phyloP scores from a whole-genome alignment of 176 grass and related monocot genomes.

The Aegilops sharonensis region DNA sequence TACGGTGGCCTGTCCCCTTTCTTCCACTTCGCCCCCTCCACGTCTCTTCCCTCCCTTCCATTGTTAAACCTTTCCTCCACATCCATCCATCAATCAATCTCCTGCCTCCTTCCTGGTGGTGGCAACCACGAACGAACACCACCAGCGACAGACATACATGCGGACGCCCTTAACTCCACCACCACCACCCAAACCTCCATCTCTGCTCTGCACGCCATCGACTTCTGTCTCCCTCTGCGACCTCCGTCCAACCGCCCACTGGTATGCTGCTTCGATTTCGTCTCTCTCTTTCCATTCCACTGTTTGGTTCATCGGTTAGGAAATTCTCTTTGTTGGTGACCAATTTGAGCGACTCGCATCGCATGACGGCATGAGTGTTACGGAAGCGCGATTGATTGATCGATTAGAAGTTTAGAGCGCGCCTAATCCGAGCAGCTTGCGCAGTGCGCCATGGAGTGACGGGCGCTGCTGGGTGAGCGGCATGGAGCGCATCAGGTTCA shows the following conservation, averaged over 20 bases:
- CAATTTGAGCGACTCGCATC: too few relatives aligned
- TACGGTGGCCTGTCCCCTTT: too few relatives aligned
- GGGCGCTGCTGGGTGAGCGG: too few relatives aligned
- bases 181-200: not conserved
- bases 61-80: not conserved
- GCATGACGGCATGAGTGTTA: too few relatives aligned
- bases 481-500: conserved; percentile 33
- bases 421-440: too few relatives aligned
- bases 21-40: not conserved
- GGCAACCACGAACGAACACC: not conserved
- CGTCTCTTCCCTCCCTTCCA: not conserved
- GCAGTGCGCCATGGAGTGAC: not conserved
- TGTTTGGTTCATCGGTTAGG: not conserved
- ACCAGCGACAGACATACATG: not conserved
- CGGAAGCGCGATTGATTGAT: too few relatives aligned
- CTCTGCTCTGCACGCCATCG: too few relatives aligned
- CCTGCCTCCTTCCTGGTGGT: not conserved
- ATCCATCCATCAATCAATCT: not conserved
- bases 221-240: too few relatives aligned
- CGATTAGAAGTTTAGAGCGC: too few relatives aligned
- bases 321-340: too few relatives aligned
- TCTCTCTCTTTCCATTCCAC: not conserved
- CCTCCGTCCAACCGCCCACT: not conserved
- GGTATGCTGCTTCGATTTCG: not conserved
- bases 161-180: not conserved